phyloP scores from a whole-genome alignment of 805 yeast species.

The Saturnispora dispora region DNA sequence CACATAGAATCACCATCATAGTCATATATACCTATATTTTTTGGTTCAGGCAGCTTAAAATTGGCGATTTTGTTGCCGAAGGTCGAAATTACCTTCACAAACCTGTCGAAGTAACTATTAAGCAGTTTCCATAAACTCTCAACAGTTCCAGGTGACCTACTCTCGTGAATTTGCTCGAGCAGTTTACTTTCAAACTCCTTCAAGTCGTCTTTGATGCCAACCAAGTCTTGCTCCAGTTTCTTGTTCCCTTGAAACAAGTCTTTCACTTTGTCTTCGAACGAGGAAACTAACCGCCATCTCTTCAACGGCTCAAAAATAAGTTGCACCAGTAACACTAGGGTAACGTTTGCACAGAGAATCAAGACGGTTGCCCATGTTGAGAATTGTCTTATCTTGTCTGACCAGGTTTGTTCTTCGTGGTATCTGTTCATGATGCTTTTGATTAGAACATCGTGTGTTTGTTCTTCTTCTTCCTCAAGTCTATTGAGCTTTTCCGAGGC shows the following conservation, averaged over 20 bases:
- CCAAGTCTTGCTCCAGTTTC: slow-evolving; percentile 13
- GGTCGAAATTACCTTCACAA: background rate
- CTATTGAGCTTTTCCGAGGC: slow-evolving; percentile 40
- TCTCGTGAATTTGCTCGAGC: background rate
- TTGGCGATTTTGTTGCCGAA: background rate
- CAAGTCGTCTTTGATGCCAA: slow-evolving; percentile 15
- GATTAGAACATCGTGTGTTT: slow-evolving; percentile 56
- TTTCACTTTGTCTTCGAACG: slow-evolving; percentile 75
- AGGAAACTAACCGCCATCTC: slow-evolving; percentile 64
- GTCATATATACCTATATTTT: background rate
- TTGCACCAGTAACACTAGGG: slow-evolving; percentile 74
- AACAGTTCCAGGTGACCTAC: background rate
- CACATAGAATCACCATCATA: background rate
- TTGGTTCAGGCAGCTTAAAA: background rate
- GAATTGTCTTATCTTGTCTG: slow-evolving; percentile 87
- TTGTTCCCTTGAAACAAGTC: slow-evolving; percentile 35
- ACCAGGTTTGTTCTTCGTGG: slow-evolving; percentile 97
- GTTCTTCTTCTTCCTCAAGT: slow-evolving; percentile 58
- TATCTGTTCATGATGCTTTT: slow-evolving; percentile 78
- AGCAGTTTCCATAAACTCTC: background rate
- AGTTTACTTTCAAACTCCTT: slow-evolving; percentile 7
- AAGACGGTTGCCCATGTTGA: slow-evolving; percentile 96
- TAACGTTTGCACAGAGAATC: slow-evolving; percentile 77
- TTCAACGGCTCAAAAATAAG: slow-evolving; percentile 93
- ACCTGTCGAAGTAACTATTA: background rate